Evolutionary conservation across 306 rosid genomes (phyloP).

Genomic region (Alnus rubra): DNA sequence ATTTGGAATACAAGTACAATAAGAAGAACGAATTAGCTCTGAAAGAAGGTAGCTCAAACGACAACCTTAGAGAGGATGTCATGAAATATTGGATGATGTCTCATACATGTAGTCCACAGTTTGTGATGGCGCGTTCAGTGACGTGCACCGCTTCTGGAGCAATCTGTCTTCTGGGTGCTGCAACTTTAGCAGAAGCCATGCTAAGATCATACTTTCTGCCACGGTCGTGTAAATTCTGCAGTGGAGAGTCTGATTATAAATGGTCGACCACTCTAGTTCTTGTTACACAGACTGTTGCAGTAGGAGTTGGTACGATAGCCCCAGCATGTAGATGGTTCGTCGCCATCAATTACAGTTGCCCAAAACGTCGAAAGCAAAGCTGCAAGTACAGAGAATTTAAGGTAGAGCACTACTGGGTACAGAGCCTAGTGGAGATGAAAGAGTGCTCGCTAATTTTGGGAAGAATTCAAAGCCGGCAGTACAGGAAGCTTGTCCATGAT

Average conservation of each 20-base stretch:
- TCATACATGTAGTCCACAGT: slow-evolving; percentile 80
- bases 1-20: slow-evolving; percentile 48
- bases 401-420: slow-evolving; percentile 73
- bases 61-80: slow-evolving; percentile 39
- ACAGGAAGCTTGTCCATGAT: slow-evolving; percentile 57
- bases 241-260: slow-evolving; percentile 67
- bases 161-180: slow-evolving; percentile 64
- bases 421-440: slow-evolving; percentile 40
- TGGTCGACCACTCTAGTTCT: slow-evolving; percentile 73
- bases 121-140: slow-evolving; percentile 82
- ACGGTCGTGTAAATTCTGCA: slow-evolving; percentile 58
- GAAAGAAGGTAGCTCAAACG: slow-evolving; percentile 29
- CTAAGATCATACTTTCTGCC: slow-evolving; percentile 61
- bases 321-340: slow-evolving; percentile 82
- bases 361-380: slow-evolving; percentile 29
- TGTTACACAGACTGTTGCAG: slow-evolving; percentile 60
- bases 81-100: slow-evolving; percentile 87
- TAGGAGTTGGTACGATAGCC: slow-evolving; percentile 69
- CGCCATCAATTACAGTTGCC: slow-evolving; percentile 62
- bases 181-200: slow-evolving; percentile 58
- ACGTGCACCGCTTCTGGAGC: slow-evolving; percentile 89
- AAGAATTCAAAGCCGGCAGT: slow-evolving; percentile 33
- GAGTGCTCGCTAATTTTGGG: slow-evolving; percentile 50
- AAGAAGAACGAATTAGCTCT: slow-evolving; percentile 43
- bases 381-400: slow-evolving; percentile 36